Evolutionary conservation across 345 rosid species (phyloP).

Genomic region (Lepidium didymum): DNA sequence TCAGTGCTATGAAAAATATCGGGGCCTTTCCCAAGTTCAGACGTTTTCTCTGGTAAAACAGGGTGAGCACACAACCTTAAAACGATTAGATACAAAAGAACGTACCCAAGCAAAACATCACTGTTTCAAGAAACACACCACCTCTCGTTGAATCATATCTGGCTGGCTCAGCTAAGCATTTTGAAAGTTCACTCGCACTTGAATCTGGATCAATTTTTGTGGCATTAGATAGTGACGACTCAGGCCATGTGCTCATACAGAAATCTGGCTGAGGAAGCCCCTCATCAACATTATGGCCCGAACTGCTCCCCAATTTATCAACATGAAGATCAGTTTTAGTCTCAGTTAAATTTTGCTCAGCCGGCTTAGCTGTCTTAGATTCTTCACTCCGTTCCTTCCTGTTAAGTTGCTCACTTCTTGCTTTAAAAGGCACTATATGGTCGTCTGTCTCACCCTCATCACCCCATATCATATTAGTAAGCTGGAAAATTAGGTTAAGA

Average conservation of each 20-base stretch:
- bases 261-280: constrained; percentile 42
- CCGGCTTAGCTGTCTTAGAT: constrained; percentile 29
- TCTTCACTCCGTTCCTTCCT: constrained; percentile 50
- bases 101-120: constrained; percentile 19
- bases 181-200: constrained; percentile 42
- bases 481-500: constrained; percentile 38
- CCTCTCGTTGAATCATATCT: constrained; percentile 38
- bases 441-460: constrained; percentile 63
- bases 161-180: constrained; percentile 38
- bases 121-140: constrained; percentile 37
- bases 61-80: constrained; percentile 23
- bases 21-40: constrained; percentile 47
- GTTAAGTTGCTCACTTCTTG: constrained; percentile 35
- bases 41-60: constrained; percentile 38
- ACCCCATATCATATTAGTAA: constrained; percentile 84
- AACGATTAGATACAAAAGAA: constrained; percentile 20
- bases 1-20: constrained; percentile 45
- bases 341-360: constrained; percentile 37
- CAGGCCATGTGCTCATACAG: constrained; percentile 49
- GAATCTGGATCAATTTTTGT: constrained; percentile 41
- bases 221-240: constrained; percentile 39
- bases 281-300: constrained; percentile 32
- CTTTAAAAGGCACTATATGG: constrained; percentile 71
- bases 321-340: constrained; percentile 35
- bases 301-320: constrained; percentile 38